Evolutionary conservation across 2,329 filamentous ascomycete genomes (phyloP).

Genomic region (Talaromyces sp.): DNA sequence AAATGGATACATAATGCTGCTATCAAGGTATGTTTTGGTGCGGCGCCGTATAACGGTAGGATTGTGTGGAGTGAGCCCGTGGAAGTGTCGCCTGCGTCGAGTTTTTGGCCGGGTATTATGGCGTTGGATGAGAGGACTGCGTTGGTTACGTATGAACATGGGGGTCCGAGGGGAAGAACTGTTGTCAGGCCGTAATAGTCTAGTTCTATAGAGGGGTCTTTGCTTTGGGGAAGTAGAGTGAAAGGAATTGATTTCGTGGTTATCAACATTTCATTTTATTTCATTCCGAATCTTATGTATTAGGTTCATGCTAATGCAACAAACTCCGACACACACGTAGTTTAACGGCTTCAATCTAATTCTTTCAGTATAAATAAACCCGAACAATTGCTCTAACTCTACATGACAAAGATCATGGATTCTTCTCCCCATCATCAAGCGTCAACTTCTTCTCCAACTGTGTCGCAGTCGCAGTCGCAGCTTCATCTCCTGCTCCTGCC

Average conservation of each 20-base stretch:
- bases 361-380: not conserved
- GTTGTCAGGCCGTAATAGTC: constrained; percentile 19
- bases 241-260: not conserved
- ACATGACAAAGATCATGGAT: constrained; percentile 16
- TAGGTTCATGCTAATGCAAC: not conserved
- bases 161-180: constrained; percentile 24
- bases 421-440: constrained; percentile 11
- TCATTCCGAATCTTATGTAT: too few species aligned
- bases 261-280: not conserved
- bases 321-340: not conserved
- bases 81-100: constrained; percentile 27
- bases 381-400: not conserved
- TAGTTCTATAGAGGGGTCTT: not conserved
- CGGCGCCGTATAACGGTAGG: constrained; percentile 29
- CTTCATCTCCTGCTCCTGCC: constrained; percentile 1
- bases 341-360: not conserved
- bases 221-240: not conserved
- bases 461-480: constrained; percentile 6
- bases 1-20: constrained; percentile 39
- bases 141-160: constrained; percentile 28
- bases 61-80: constrained; percentile 32
- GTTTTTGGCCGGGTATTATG: constrained; percentile 39
- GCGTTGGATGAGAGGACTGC: constrained; percentile 24
- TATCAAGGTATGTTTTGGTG: constrained; percentile 40
- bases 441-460: constrained; percentile 11